Conservation (phyloP, 2,329 filamentous ascomycete genomes). For the Venturia asperata region DNA sequence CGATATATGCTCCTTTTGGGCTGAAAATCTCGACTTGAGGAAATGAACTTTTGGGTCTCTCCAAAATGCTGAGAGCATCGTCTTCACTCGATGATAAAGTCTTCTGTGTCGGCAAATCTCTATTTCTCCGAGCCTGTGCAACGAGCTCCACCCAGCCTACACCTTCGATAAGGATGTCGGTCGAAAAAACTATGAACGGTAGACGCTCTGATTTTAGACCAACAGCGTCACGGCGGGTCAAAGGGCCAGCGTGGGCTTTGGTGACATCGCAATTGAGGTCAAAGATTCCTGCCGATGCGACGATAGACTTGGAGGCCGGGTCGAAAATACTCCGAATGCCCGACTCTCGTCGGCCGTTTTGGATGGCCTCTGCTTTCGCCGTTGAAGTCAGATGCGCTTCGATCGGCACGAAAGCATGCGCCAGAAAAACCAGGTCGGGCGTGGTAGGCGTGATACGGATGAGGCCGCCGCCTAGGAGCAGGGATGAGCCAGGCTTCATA, state of each 20-base stretch:
- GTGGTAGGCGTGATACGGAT: slow-evolving; percentile 76
- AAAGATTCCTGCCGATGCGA: slow-evolving; percentile 60
- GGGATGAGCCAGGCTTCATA: slow-evolving; percentile 68
- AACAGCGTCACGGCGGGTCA: slow-evolving; percentile 57
- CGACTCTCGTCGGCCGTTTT: slow-evolving; percentile 54
- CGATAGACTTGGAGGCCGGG: slow-evolving; percentile 31
- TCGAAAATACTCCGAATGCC: slow-evolving; percentile 55
- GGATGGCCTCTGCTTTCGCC: slow-evolving; percentile 69
- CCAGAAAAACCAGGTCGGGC: slow-evolving; percentile 59
- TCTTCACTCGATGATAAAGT: background rate
- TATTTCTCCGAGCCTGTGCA: slow-evolving; percentile 59
- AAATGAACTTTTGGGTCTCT: slow-evolving; percentile 35
- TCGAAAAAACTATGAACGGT: slow-evolving; percentile 70
- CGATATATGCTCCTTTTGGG: slow-evolving; percentile 76
- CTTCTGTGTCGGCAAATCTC: background rate
- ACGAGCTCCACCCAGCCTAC: slow-evolving; percentile 89
- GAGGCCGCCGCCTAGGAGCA: slow-evolving; percentile 74
- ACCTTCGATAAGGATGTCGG: slow-evolving; percentile 84
- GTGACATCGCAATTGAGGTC: slow-evolving; percentile 77
- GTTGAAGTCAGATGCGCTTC: slow-evolving; percentile 69
- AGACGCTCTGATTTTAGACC: slow-evolving; percentile 60
- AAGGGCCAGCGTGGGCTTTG: slow-evolving; percentile 63
- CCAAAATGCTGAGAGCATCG: background rate
- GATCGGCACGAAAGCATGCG: slow-evolving; percentile 82
- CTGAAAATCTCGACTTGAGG: slow-evolving; percentile 78